Conservation (phyloP, 768 basidiomycete genomes). For the Dacryopinax primogenitus region DNA sequence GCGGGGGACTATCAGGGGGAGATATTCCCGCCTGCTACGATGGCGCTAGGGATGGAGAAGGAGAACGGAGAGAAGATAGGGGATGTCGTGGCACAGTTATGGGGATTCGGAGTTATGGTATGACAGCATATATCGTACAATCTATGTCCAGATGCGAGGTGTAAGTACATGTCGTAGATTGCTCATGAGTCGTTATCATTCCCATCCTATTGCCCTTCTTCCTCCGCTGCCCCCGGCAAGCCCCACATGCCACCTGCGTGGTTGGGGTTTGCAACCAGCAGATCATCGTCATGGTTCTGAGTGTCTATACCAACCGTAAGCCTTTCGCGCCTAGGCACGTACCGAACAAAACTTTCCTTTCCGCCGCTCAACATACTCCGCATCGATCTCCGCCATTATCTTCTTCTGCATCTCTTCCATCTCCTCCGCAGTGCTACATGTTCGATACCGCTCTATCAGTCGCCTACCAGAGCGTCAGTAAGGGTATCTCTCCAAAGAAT, state of each 20-base stretch:
- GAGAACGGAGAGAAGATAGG: constrained; percentile 5
- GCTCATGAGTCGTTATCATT: not conserved
- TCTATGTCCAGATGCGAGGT: not conserved
- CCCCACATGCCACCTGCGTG: constrained; percentile 26
- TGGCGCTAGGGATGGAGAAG: constrained; percentile 6
- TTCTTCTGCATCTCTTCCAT: constrained; percentile 48
- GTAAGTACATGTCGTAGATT: not conserved
- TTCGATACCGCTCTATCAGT: constrained; percentile 63
- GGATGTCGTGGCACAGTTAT: constrained; percentile 17
- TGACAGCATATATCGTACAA: not conserved
- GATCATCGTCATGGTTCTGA: constrained; percentile 39
- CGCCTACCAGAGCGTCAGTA: constrained; percentile 28
- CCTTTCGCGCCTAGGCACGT: too few species aligned
- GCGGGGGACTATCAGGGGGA: constrained; percentile 23
- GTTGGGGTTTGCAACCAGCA: constrained; percentile 59
- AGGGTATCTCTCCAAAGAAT: not conserved
- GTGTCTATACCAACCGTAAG: constrained; percentile 12
- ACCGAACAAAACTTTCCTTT: constrained; percentile 29
- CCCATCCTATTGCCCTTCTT: not conserved
- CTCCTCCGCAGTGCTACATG: constrained; percentile 50
- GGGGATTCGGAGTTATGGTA: constrained; percentile 12
- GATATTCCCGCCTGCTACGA: not conserved
- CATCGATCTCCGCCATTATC: constrained; percentile 58
- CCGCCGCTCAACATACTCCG: constrained; percentile 43
- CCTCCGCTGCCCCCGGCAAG: not conserved